Evolutionary conservation across 768 basidiomycete species (phyloP).

Genomic region (Termitomyces heimii): DNA sequence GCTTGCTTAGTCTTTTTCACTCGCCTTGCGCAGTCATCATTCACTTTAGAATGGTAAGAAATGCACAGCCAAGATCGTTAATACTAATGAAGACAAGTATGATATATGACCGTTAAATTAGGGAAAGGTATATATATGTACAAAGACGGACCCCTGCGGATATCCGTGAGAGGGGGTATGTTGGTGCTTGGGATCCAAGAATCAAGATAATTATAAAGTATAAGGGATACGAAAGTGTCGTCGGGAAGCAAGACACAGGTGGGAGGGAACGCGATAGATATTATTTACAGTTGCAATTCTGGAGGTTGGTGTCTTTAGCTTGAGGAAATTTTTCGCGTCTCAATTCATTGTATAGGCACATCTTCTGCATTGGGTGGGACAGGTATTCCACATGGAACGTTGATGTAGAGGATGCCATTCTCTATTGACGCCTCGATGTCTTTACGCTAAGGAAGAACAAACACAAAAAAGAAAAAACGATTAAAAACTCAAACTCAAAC

Average conservation of each 20-base stretch:
- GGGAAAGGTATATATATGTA: conserved; percentile 1
- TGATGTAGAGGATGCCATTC: conserved; percentile 56
- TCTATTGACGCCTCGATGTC: conserved; percentile 51
- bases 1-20: background rate
- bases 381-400: conserved; percentile 43
- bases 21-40: background rate
- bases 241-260: background rate
- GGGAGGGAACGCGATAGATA: background rate
- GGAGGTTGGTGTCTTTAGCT: background rate
- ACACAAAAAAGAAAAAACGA: conserved; percentile 13
- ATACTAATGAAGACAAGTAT: background rate
- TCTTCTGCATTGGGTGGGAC: conserved; percentile 39
- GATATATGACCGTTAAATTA: background rate
- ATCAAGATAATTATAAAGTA: conserved; percentile 2
- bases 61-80: background rate
- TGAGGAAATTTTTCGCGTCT: conserved; percentile 3
- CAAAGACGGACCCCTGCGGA: conserved; percentile 8
- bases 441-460: conserved; percentile 27
- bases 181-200: background rate
- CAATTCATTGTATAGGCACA: conserved; percentile 41
- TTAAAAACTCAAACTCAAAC: conserved; percentile 12
- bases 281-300: background rate
- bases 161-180: conserved; percentile 2
- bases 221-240: background rate
- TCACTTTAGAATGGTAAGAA: background rate